phyloP scores from a whole-genome alignment of 176 grass and related monocot genomes.

The Echinochloa phyllopogon region DNA sequence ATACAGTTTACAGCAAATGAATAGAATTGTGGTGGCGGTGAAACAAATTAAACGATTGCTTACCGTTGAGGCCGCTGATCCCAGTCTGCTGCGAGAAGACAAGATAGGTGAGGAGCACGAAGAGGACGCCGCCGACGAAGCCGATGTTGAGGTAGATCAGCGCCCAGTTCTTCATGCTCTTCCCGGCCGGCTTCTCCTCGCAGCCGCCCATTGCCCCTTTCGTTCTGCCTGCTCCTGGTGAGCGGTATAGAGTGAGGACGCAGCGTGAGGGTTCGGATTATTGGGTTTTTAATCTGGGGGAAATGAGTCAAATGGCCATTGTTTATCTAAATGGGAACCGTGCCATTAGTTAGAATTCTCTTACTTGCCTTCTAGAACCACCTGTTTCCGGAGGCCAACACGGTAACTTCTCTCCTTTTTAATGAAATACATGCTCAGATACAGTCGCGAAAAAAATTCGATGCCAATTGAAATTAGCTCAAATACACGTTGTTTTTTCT shows the following conservation, averaged over 20 bases:
- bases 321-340: no score
- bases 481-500: neutral
- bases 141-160: neutral
- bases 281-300: no score
- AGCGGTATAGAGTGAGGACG: no score
- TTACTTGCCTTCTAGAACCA: no score
- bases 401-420: no score
- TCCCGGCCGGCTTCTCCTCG: neutral
- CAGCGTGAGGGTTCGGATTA: no score
- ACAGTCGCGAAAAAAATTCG: no score
- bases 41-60: neutral
- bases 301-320: no score
- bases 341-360: no score
- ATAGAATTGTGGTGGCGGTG: neutral
- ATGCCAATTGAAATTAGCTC: neutral
- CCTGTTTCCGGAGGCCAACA: no score
- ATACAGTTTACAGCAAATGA: neutral
- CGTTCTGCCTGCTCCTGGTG: neutral
- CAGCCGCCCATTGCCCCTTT: neutral
- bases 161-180: neutral
- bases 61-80: neutral
- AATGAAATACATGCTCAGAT: no score
- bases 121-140: neutral
- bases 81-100: neutral
- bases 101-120: neutral